phyloP scores from a whole-genome alignment of 805 yeast species.

The Candida sphagnicola region DNA sequence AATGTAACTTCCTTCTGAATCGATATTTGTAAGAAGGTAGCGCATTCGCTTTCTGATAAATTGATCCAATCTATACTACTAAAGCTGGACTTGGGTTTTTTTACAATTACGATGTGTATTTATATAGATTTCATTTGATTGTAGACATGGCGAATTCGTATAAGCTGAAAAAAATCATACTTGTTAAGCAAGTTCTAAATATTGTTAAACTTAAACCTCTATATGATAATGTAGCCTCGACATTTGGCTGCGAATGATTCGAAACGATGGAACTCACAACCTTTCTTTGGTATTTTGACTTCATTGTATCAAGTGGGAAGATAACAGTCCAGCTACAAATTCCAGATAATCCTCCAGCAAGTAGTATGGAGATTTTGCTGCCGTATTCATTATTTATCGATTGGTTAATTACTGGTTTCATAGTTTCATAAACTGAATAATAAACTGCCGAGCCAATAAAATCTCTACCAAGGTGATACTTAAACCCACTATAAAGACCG shows the following conservation, averaged over 20 bases:
- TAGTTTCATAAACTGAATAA: not conserved
- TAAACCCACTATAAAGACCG: not conserved
- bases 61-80: too few relatives aligned
- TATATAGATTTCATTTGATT: not conserved
- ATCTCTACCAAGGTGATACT: not conserved
- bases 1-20: too few relatives aligned
- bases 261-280: not conserved
- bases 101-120: not conserved
- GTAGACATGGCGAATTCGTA: not conserved
- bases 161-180: constrained; percentile 2
- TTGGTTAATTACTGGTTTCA: not conserved
- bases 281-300: not conserved
- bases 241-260: not conserved
- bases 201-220: constrained; percentile 2
- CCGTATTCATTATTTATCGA: not conserved
- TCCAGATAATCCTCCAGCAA: constrained; percentile 2
- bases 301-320: not conserved
- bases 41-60: too few relatives aligned
- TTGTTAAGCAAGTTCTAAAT: constrained; percentile 1
- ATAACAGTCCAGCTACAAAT: constrained; percentile 1
- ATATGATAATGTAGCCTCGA: not conserved
- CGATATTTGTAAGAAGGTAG: too few relatives aligned
- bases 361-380: not conserved
- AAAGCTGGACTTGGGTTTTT: too few relatives aligned
- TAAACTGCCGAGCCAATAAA: constrained; percentile 3